Evolutionary conservation across 139 green algal species (phyloP).

Genomic region (Volvox reticuliferus): DNA sequence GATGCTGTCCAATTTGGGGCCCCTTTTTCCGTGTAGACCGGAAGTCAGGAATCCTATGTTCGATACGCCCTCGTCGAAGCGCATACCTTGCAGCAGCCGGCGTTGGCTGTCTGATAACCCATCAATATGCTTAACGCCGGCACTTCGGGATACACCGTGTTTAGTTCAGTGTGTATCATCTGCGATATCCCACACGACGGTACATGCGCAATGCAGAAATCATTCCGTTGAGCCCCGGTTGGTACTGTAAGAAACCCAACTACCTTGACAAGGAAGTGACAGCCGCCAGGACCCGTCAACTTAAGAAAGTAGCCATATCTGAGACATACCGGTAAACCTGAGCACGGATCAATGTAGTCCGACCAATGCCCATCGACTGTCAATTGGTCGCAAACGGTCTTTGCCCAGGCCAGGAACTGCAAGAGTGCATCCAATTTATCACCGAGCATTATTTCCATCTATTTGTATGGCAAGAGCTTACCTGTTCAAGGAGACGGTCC

Average conservation of each 20-base stretch:
- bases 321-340: conserved; percentile 82
- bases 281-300: too few species aligned
- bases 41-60: neutral
- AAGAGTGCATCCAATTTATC: neutral
- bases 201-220: neutral
- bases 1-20: neutral
- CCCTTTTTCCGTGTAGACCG: neutral
- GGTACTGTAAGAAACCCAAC: too few species aligned
- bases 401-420: conserved; percentile 93
- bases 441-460: neutral
- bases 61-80: neutral
- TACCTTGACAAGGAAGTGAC: too few species aligned
- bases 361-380: conserved; percentile 83
- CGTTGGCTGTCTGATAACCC: conserved; percentile 70
- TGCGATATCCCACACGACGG: conserved; percentile 45
- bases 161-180: conserved; percentile 85
- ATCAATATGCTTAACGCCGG: conserved; percentile 68
- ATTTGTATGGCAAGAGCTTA: conserved; percentile 40
- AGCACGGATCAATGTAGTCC: conserved; percentile 98
- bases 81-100: conserved; percentile 76
- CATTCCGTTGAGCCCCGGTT: too few species aligned
- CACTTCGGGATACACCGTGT: conserved; percentile 91
- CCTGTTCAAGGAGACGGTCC: conserved; percentile 85
- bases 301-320: neutral
- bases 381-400: conserved; percentile 78